A percentile compares a stretch with the other conserved stretches of the same genome.
phyloP scores from a whole-genome alignment of 1,284 basidiomycete genomes.

The Trichosporon inkin region DNA sequence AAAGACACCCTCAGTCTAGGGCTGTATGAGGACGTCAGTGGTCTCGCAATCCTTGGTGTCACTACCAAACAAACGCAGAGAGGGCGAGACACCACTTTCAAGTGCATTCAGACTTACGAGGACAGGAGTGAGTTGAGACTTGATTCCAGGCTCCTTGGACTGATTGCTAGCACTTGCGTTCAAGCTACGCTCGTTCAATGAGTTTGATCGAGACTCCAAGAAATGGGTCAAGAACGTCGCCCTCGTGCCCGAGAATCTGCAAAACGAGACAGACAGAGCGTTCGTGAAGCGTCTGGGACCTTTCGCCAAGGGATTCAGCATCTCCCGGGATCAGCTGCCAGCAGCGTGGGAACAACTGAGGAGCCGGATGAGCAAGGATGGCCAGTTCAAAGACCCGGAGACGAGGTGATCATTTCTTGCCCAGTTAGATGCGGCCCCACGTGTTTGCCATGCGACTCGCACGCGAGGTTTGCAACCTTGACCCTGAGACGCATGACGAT shows the following conservation, averaged over 20 bases:
- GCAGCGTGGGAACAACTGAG: constrained; percentile 28
- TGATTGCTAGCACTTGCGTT: constrained; percentile 41
- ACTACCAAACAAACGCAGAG: constrained; percentile 30
- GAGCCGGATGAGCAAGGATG: constrained; percentile 20
- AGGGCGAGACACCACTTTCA: constrained; percentile 41
- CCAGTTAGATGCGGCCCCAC: neutral
- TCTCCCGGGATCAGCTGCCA: constrained; percentile 27
- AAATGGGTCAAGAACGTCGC: constrained; percentile 31
- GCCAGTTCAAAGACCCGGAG: constrained; percentile 9
- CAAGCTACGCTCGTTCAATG: constrained; percentile 40
- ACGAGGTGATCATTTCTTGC: neutral
- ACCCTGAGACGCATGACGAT: neutral
- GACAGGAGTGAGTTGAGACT: constrained; percentile 37
- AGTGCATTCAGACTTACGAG: constrained; percentile 41
- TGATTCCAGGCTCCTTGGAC: neutral
- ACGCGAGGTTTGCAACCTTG: constrained; percentile 1
- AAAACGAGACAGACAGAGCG: constrained; percentile 31
- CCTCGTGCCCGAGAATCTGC: constrained; percentile 33
- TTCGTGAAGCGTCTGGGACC: constrained; percentile 34
- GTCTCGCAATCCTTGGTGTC: constrained; percentile 40
- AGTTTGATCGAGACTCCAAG: constrained; percentile 27
- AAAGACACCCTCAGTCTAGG: constrained; percentile 25
- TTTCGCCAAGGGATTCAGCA: constrained; percentile 31
- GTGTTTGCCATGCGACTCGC: neutral
- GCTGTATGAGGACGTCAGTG: constrained; percentile 48